These are phyloP conservation scores for Apophysomyces variabilis DNA, from an alignment of 371 early-diverging fungal genomes.

Conservation along the genomic window DNA sequence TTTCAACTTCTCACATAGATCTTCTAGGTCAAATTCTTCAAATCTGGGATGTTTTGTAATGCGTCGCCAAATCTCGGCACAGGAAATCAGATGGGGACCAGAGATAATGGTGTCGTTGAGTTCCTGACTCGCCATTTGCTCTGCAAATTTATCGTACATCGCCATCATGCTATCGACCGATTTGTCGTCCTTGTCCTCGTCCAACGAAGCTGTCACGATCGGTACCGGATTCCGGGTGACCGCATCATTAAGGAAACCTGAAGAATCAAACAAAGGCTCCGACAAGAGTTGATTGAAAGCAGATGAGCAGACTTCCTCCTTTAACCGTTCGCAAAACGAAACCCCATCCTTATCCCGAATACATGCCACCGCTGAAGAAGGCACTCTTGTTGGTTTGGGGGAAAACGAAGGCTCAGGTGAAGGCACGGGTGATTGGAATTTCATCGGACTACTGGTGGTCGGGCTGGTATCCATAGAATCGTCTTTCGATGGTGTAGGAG, in stretches of 20 bases:
- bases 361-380: constrained; percentile 42
- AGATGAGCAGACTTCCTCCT: constrained; percentile 55
- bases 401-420: constrained; percentile 8
- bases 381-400: constrained; percentile 18
- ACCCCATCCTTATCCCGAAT: constrained; percentile 53
- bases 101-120: constrained; percentile 4
- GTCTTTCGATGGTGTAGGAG: constrained; percentile 7
- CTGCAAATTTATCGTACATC: constrained; percentile 24
- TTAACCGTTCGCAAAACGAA: constrained; percentile 48
- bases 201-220: constrained; percentile 33
- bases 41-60: constrained; percentile 56
- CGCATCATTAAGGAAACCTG: constrained; percentile 40
- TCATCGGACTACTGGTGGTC: neutral
- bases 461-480: neutral
- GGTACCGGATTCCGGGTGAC: constrained; percentile 46
- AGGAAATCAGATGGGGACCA: constrained; percentile 31
- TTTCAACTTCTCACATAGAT: constrained; percentile 49
- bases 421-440: neutral
- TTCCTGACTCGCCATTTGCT: constrained; percentile 14
- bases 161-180: constrained; percentile 17
- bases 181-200: constrained; percentile 10
- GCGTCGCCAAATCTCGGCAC: constrained; percentile 48
- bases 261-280: constrained; percentile 49
- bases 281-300: constrained; percentile 48
- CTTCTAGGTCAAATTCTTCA: constrained; percentile 52